A percentile compares a stretch with the other conserved stretches of the same genome.
These are phyloP conservation scores for Brachypodium distachyon DNA, from an alignment of 202 grass and related monocot species.

Conservation along the genomic window DNA sequence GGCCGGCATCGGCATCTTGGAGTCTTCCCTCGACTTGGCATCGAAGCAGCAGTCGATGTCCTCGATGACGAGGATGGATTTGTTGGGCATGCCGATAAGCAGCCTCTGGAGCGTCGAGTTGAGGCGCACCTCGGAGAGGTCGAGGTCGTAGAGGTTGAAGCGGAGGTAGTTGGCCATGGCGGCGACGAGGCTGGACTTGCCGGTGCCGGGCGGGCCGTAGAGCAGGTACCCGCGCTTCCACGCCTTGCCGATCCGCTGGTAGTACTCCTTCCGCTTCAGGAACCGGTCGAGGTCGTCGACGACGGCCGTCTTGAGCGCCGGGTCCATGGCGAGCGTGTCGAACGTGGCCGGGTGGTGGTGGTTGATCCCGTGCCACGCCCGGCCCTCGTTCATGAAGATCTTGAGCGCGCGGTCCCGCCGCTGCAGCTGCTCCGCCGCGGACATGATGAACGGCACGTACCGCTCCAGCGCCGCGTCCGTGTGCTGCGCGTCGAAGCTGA, in stretches of 20 bases:
- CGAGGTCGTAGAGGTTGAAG: conserved; percentile 84
- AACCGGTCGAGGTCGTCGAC: conserved; percentile 60
- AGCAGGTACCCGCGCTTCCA: conserved; percentile 80
- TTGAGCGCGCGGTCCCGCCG: conserved; percentile 24
- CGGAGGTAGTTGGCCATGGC: conserved; percentile 89
- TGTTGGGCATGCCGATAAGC: conserved; percentile 62
- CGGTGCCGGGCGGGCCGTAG: conserved; percentile 62
- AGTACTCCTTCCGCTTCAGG: conserved; percentile 57
- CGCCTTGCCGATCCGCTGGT: conserved; percentile 71
- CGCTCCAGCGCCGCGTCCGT: conserved; percentile 35
- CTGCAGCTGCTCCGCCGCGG: conserved; percentile 33
- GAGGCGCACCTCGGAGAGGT: conserved; percentile 44
- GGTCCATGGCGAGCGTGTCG: conserved; percentile 65
- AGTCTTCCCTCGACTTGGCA: conserved; percentile 31
- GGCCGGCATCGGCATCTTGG: not conserved
- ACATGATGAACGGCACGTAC: conserved; percentile 60
- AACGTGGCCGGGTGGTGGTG: conserved; percentile 84
- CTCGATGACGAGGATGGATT: conserved; percentile 63
- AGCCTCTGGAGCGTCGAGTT: conserved; percentile 45
- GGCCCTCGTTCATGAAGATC: conserved; percentile 50
- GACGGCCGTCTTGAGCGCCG: conserved; percentile 31
- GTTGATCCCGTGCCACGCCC: conserved; percentile 27
- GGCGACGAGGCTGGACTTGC: conserved; percentile 74
- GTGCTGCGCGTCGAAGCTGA: conserved; percentile 65
- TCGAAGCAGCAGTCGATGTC: conserved; percentile 78